phyloP scores from a whole-genome alignment of 2,329 filamentous ascomycete genomes.

The Trichoderma hamatum region DNA sequence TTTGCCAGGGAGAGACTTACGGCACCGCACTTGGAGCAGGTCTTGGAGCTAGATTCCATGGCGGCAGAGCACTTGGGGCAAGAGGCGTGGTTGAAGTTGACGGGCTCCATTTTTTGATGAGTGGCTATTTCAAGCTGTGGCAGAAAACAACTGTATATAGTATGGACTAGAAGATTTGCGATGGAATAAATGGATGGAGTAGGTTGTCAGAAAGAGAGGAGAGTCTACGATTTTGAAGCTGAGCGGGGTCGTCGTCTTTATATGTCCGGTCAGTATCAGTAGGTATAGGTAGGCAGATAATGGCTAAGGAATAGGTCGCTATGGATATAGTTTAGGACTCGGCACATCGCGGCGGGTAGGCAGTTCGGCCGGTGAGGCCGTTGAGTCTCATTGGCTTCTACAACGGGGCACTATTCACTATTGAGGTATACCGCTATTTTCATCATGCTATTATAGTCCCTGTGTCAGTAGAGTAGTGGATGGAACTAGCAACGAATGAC shows the following conservation, averaged over 20 bases:
- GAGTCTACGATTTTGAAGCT: neutral
- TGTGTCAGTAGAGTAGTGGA: neutral
- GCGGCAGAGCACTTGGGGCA: conserved; percentile 62
- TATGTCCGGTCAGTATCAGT: neutral
- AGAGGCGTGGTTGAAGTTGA: conserved; percentile 42
- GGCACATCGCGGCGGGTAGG: neutral
- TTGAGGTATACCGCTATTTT: neutral
- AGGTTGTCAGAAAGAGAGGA: neutral
- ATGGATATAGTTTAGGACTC: neutral
- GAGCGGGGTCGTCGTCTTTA: conserved; percentile 10
- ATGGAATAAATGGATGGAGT: neutral
- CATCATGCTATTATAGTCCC: neutral
- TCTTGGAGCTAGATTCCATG: conserved; percentile 53
- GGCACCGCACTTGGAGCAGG: conserved; percentile 59
- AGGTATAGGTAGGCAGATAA: neutral
- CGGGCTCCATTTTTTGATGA: conserved; percentile 37
- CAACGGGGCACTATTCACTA: neutral
- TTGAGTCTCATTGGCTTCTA: neutral
- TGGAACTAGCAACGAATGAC: neutral
- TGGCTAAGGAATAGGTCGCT: neutral
- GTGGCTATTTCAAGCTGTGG: neutral
- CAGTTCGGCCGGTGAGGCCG: neutral
- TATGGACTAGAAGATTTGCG: too few relatives aligned
- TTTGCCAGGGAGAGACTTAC: conserved; percentile 45
- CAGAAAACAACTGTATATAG: too few relatives aligned